These are phyloP conservation scores for Prorocentrum cordatum DNA, from an alignment of 169 alveolate species.

Conservation along the genomic window DNA sequence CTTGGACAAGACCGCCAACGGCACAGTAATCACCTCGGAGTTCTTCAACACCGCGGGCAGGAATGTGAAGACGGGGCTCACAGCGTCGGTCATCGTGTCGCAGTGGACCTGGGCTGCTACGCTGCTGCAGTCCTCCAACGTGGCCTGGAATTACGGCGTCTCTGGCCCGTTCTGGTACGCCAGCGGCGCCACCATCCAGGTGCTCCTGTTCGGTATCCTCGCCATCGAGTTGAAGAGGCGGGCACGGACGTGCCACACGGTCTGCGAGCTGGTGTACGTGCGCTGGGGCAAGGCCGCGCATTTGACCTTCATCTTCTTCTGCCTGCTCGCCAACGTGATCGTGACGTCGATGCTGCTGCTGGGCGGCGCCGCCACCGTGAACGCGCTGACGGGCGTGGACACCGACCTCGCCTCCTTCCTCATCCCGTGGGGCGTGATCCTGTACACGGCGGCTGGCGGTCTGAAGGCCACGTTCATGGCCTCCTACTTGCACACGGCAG, in stretches of 20 bases:
- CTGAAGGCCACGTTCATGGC: conserved; percentile 24
- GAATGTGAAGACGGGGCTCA: conserved; percentile 28
- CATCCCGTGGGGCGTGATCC: neutral
- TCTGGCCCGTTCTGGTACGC: conserved; percentile 67
- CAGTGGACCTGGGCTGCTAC: conserved; percentile 70
- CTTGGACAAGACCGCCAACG: conserved; percentile 18
- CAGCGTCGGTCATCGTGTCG: conserved; percentile 56
- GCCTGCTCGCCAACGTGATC: conserved; percentile 2
- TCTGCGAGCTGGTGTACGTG: conserved; percentile 31
- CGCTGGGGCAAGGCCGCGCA: conserved; percentile 6
- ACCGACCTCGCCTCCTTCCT: neutral
- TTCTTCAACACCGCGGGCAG: conserved; percentile 63
- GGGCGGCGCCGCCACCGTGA: neutral
- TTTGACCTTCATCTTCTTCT: neutral
- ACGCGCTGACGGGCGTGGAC: conserved; percentile 3
- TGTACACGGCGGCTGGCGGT: conserved; percentile 16
- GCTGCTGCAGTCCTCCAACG: conserved; percentile 34
- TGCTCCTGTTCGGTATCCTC: conserved; percentile 21
- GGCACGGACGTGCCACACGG: conserved; percentile 24
- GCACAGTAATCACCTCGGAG: conserved; percentile 27
- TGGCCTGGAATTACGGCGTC: conserved; percentile 40
- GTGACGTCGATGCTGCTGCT: conserved; percentile 24
- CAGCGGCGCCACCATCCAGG: conserved; percentile 55
- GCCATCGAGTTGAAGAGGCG: conserved; percentile 55
- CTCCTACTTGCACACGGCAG: conserved; percentile 5